Percentiles rank a stretch among this genome's conserved stretches.
Conservation (phyloP, 2,329 filamentous ascomycete genomes). For the Cladosporium halotolerans region DNA sequence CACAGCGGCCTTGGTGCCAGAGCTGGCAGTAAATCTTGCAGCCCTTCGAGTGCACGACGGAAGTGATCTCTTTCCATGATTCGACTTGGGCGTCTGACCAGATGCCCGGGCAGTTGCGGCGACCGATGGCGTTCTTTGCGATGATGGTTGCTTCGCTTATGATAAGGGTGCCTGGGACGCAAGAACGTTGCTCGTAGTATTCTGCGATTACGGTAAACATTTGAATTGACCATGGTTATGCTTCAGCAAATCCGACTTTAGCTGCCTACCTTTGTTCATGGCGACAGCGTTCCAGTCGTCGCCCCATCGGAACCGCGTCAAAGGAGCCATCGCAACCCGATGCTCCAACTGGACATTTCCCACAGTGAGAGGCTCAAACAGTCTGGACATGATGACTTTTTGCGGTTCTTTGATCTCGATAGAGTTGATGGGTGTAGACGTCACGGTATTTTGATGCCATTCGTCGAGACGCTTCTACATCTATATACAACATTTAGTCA, state of each 20-base stretch:
- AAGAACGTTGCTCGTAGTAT: conserved; percentile 29
- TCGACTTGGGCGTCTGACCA: conserved; percentile 36
- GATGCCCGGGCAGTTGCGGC: conserved; percentile 27
- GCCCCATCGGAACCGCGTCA: conserved; percentile 46
- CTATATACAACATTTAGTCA: too few relatives aligned
- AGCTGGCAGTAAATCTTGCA: conserved; percentile 43
- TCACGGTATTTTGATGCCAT: too few relatives aligned
- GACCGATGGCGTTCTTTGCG: conserved; percentile 24
- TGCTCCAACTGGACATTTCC: conserved; percentile 38
- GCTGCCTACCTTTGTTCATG: conserved; percentile 9
- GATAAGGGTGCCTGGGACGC: conserved; percentile 27
- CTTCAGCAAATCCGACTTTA: conserved; percentile 35
- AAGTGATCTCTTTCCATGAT: conserved; percentile 47
- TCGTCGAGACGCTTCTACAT: too few relatives aligned
- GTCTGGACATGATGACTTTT: conserved; percentile 9
- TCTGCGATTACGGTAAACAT: conserved; percentile 20
- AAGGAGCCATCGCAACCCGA: conserved; percentile 51
- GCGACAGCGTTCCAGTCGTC: conserved; percentile 30
- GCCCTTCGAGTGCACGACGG: conserved; percentile 47
- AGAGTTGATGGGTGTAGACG: too few relatives aligned
- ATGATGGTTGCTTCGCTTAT: conserved; percentile 33
- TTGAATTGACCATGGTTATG: conserved; percentile 37
- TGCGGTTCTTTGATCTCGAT: too few relatives aligned
- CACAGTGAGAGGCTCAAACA: conserved; percentile 39
- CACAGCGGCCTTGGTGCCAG: conserved; percentile 45